Evolutionary conservation across 305 asterid species (phyloP), one percentile per base, ranked within the genome.

Genomic region (Fraxinus baroniana): DNA sequence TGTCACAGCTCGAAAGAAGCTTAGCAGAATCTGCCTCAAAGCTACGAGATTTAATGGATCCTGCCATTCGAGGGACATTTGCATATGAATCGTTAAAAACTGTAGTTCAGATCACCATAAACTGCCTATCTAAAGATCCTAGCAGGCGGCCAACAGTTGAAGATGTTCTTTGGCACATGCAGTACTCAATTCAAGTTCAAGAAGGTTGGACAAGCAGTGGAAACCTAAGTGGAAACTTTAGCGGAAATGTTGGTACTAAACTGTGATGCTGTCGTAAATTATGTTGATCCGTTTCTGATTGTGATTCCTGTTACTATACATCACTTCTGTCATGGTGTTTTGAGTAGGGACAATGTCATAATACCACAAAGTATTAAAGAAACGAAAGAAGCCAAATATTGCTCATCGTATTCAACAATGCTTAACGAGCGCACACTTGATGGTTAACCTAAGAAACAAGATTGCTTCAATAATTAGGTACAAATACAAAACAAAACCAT

Each of bases 101-200:
- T 0, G 87, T 88, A 0, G 97, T 87, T 28, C 98, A 97, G 88
- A 93, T 97, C 70, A 90, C 97, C 24, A 26, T 90, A 68, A 94
- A 90, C 84, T 97, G 99, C 89, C 85, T 97, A 76, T 81, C 86
- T 78, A 88, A 85, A 79, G 98, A 94, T 37, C 87, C 95, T 3
- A 86, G 81, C 85, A 89, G 83, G 36, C 90, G 98, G 4, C 98
- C 99, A 1, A 90, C 98, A 28, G 88, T 94, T 49, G 99, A 97
- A 88, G 99, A 97, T 73, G 98, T 94, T 91, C 96, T 97, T 9
- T 97, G 99, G 99, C 97, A 97, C 77, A 90, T 97, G 97, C 99
- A 97, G 84, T 97, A 97, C 80, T 94, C 98, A 4, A 89, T 93
- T 78, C 99, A 97, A 82, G 98, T 97, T 87, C 99, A 94, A 87